Percentiles rank a stretch among this genome's conserved stretches.
Conservation (phyloP, 73 alveolate genomes). For the Paramecium sexaurelia region DNA sequence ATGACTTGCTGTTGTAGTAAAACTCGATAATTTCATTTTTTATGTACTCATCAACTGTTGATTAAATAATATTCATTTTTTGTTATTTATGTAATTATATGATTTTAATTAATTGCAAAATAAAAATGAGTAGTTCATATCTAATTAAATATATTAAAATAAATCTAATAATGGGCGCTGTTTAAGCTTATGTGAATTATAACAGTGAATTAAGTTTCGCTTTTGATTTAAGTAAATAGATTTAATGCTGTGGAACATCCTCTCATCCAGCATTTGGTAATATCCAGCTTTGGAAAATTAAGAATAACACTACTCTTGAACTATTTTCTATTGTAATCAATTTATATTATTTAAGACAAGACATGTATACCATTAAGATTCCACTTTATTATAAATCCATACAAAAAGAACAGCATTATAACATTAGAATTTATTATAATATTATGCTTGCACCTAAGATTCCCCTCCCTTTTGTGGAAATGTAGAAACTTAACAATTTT, state of each 20-base stretch:
- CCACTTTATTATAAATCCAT: not conserved
- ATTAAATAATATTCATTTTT: not conserved
- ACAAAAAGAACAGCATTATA: not conserved
- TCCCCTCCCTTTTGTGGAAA: not conserved
- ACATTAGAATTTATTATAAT: not conserved
- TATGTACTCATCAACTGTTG: not conserved
- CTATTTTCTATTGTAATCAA: not conserved
- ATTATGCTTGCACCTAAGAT: not conserved
- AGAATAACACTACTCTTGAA: not conserved
- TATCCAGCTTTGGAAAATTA: not conserved
- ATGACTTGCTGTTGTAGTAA: not conserved
- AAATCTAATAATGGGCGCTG: not conserved
- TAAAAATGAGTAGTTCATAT: not conserved
- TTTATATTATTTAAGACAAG: not conserved
- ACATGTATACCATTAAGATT: not conserved
- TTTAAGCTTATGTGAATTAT: slow-evolving; percentile 14
- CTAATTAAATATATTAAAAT: not conserved
- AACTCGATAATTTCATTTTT: not conserved
- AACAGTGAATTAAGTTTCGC: not conserved
- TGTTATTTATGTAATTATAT: not conserved
- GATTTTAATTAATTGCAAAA: not conserved
- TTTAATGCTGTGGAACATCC: not conserved
- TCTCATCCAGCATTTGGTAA: slow-evolving; percentile 16
- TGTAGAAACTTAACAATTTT: not conserved
- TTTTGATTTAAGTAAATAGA: not conserved